These are phyloP conservation scores for Amphirosellinia nigrospora DNA, from an alignment of 495 filamentous ascomycete genomes.

Conservation along the genomic window DNA sequence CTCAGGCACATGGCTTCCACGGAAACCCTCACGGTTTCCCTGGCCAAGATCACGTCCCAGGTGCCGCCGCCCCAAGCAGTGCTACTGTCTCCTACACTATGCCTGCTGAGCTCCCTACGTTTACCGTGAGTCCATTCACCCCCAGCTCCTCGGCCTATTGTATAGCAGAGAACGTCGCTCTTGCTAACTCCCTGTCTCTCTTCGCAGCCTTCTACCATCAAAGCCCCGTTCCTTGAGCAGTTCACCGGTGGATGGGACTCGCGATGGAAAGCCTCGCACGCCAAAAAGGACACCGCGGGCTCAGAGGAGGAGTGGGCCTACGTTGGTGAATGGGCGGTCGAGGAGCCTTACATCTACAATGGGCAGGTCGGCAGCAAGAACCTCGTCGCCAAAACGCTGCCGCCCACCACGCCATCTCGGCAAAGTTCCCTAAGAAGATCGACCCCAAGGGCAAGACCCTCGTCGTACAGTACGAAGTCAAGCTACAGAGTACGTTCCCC, in stretches of 20 bases:
- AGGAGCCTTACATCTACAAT: constrained; percentile 91
- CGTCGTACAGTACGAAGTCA: constrained; percentile 99
- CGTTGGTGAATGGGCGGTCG: constrained; percentile 94
- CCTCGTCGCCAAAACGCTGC: constrained; percentile 95
- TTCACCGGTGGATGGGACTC: constrained; percentile 95
- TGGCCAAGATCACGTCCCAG: constrained; percentile 48
- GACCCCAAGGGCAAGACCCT: constrained; percentile 96
- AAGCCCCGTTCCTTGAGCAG: constrained; percentile 97
- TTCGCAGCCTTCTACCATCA: constrained; percentile 76
- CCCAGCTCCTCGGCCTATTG: not conserved
- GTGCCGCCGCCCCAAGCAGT: constrained; percentile 53
- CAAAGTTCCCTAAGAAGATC: constrained; percentile 96
- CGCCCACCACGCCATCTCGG: constrained; percentile 98
- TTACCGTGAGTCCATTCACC: constrained; percentile 71
- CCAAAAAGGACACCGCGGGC: constrained; percentile 82
- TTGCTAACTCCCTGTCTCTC: constrained; percentile 39
- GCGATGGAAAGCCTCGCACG: constrained; percentile 91
- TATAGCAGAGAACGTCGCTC: constrained; percentile 9
- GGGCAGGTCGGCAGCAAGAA: constrained; percentile 96
- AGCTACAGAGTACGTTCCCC: constrained; percentile 85
- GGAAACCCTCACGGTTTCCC: constrained; percentile 51
- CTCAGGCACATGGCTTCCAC: constrained; percentile 73
- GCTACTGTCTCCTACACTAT: constrained; percentile 20
- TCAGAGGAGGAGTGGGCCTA: constrained; percentile 96
- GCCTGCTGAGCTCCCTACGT: constrained; percentile 71